Base-by-base conservation (phyloP, 2,329 filamentous ascomycete species). In the Dothistroma pini region DNA sequence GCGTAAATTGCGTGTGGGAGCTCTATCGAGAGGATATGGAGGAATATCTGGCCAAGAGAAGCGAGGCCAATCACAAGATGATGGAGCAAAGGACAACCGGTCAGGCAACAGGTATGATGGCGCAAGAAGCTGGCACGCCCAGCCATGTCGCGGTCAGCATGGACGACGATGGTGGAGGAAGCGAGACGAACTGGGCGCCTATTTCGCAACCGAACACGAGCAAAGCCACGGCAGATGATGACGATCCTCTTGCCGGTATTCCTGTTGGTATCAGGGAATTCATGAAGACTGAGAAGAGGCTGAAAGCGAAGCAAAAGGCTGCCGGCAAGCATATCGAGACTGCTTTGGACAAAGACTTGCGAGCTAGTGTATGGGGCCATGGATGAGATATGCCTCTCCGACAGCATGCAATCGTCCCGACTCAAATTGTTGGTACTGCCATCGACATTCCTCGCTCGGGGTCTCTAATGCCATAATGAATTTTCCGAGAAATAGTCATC, bases 1-100 rank as follows among this genome's bases (percentile, higher is more conserved):
- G 95, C 74, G 93, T 96, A 54, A 93, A 97, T 75, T 99, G 95
- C 75, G 95, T 97, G 2, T 97, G 93, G 93, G 93, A 97, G 70
- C 81, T 86, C 57, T 97, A 88, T 76, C 84, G 93, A 9, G 93
- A 99, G 67, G 95, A 97, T 56, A 83, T 97, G 77, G 93, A 97
- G 75, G 89, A 90, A 60, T 97, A 92, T 91, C 89, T 87, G 4
- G 78, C 80, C 14, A 83, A 86, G 61, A 84, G 83, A 38, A 78
- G 80, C 4, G 83, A 88, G 71, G 91, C 91, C 0, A 83, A 87
- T 68, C 72, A 72, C 38, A 81, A 82, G 50, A 68, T 87, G 61
- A 57, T 59, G 25, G 57, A 66, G 50, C 72, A 74, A 38, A 74
- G 68, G 21, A 62, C 54, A 9, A 58, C 60, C 25, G 69, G 72